A percentile compares a stretch with the other conserved stretches of the same genome.
These are phyloP conservation scores for Podosphaera fusca DNA, from an alignment of 2,329 filamentous ascomycete genomes.

Conservation along the genomic window DNA sequence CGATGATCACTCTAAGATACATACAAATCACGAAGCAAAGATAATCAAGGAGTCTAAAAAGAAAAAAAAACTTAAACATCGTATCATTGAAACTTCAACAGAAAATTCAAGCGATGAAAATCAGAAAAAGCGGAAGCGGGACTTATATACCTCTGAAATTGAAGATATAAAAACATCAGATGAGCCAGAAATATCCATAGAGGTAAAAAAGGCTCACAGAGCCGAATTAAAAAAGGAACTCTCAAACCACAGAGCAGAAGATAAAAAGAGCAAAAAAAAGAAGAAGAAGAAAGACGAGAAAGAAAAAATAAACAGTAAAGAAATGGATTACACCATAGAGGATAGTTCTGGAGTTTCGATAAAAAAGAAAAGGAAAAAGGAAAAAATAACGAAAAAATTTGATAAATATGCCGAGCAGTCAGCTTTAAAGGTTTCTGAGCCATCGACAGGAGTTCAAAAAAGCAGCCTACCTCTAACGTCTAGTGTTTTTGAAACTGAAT, in stretches of 20 bases:
- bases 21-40: slow-evolving; percentile 1
- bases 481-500: slow-evolving; percentile 18
- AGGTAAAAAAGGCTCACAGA: slow-evolving; percentile 12
- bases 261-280: slow-evolving; percentile 16
- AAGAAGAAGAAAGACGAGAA: slow-evolving; percentile 17
- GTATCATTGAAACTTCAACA: slow-evolving; percentile 4
- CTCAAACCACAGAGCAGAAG: slow-evolving; percentile 5
- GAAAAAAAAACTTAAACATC: slow-evolving; percentile 17
- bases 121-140: slow-evolving; percentile 11
- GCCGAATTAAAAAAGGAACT: slow-evolving; percentile 1
- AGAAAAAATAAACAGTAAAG: slow-evolving; percentile 21
- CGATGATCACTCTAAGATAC: too few species aligned
- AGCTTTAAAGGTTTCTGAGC: slow-evolving; percentile 4
- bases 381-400: slow-evolving; percentile 19
- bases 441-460: slow-evolving; percentile 5
- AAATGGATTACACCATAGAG: slow-evolving; percentile 13
- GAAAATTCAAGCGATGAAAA: slow-evolving; percentile 13
- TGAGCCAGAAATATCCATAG: slow-evolving; percentile 13
- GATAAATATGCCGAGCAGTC: slow-evolving; percentile 11
- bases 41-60: slow-evolving; percentile 10
- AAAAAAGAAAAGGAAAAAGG: slow-evolving; percentile 17
- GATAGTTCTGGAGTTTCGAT: slow-evolving; percentile 14
- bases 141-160: slow-evolving; percentile 1
- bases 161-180: slow-evolving; percentile 8
- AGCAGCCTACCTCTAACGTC: slow-evolving; percentile 11